Percentiles rank a stretch among this genome's conserved stretches.
These are phyloP conservation scores for Cyberlindnera nakhonratchasimensis DNA, from an alignment of 805 yeast species.

Conservation along the genomic window DNA sequence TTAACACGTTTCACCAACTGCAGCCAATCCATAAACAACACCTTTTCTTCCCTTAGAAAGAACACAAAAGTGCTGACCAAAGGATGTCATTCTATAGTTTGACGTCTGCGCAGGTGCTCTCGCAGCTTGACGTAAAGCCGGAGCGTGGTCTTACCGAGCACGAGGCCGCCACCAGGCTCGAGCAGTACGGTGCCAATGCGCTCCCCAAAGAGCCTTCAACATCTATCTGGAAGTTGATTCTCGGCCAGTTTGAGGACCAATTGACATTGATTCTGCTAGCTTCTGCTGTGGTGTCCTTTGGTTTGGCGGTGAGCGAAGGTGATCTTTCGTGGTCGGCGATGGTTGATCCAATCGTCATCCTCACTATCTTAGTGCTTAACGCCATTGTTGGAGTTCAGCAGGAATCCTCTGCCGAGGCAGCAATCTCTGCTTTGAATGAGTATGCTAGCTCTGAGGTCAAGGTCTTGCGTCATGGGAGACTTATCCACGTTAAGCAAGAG, in stretches of 20 bases:
- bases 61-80: too few species aligned
- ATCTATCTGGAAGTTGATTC: conserved; percentile 32
- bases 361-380: conserved; percentile 42
- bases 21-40: too few species aligned
- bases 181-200: conserved; percentile 24
- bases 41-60: too few species aligned
- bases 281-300: conserved; percentile 34
- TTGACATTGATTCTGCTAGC: conserved; percentile 33
- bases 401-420: conserved; percentile 48
- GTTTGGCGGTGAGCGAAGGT: conserved; percentile 30
- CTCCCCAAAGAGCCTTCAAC: conserved; percentile 37
- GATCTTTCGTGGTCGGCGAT: conserved; percentile 32
- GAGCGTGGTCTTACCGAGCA: conserved; percentile 17
- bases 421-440: conserved; percentile 46
- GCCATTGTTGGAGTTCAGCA: conserved; percentile 49
- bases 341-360: conserved; percentile 41
- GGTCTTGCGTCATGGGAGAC: conserved; percentile 41
- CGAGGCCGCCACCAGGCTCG: conserved; percentile 18
- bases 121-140: conserved; percentile 14
- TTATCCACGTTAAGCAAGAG: conserved; percentile 40
- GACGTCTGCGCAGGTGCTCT: conserved; percentile 12
- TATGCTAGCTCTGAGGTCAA: conserved; percentile 46
- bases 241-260: conserved; percentile 37
- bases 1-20: neutral
- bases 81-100: conserved; percentile 11